Conservation (phyloP, 2,329 filamentous ascomycete genomes). For the Drechslera avenae region DNA sequence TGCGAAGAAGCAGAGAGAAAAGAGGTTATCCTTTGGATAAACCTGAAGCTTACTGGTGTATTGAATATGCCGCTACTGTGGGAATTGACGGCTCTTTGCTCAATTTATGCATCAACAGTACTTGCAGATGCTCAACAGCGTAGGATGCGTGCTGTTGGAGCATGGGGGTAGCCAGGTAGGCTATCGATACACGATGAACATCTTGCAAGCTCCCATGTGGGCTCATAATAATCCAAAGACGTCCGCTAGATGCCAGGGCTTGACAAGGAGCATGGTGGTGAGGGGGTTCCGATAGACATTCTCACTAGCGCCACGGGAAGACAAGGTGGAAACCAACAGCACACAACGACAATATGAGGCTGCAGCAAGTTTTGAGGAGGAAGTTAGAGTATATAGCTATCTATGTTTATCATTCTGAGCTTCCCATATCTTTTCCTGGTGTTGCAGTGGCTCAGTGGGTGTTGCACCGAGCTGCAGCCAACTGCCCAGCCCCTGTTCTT, state of each 20-base stretch:
- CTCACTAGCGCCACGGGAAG: slow-evolving; percentile 7
- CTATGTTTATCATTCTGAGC: not conserved
- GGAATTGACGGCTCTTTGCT: too few relatives aligned
- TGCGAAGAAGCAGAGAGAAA: too few relatives aligned
- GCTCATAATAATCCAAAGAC: not conserved
- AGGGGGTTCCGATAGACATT: not conserved
- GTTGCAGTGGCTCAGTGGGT: slow-evolving; percentile 14
- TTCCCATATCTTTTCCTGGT: slow-evolving; percentile 4
- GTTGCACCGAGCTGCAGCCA: not conserved
- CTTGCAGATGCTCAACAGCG: too few relatives aligned
- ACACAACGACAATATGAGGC: not conserved
- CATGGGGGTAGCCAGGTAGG: too few relatives aligned
- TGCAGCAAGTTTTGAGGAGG: not conserved
- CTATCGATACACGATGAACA: too few relatives aligned
- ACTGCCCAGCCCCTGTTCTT: not conserved
- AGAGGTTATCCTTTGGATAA: too few relatives aligned
- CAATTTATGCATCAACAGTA: too few relatives aligned
- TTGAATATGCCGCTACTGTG: too few relatives aligned
- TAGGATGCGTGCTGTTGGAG: too few relatives aligned
- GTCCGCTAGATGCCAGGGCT: not conserved
- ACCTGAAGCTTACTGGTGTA: too few relatives aligned
- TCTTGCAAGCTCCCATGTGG: not conserved
- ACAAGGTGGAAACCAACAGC: slow-evolving; percentile 2
- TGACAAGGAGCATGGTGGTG: slow-evolving; percentile 5
- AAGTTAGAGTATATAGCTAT: slow-evolving; percentile 2